A percentile compares a stretch with the other conserved stretches of the same genome.
These are phyloP conservation scores for Podospora bellae-mahoneyi DNA, from an alignment of 495 filamentous ascomycete genomes.

Conservation along the genomic window DNA sequence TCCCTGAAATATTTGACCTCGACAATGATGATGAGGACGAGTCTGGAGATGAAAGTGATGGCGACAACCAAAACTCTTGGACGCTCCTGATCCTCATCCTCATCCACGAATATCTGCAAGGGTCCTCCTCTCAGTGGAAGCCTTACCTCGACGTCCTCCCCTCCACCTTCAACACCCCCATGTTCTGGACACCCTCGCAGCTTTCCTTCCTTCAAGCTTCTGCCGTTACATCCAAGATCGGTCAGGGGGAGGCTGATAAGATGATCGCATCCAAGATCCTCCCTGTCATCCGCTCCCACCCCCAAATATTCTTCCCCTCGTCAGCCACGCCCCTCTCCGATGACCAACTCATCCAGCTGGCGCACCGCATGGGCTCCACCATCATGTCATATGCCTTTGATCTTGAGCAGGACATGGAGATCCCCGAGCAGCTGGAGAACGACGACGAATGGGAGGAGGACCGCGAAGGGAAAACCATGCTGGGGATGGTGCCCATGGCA, in stretches of 20 bases:
- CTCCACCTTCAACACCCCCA: conserved; percentile 74
- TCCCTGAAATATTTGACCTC: conserved; percentile 39
- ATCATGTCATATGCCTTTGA: conserved; percentile 98
- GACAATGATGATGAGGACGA: conserved; percentile 21
- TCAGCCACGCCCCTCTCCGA: conserved; percentile 41
- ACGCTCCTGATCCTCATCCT: conserved; percentile 68
- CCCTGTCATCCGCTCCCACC: conserved; percentile 49
- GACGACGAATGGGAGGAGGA: conserved; percentile 62
- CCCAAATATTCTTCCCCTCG: conserved; percentile 50
- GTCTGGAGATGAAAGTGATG: conserved; percentile 30
- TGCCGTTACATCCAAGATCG: conserved; percentile 73
- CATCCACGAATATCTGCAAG: conserved; percentile 69
- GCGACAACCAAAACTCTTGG: conserved; percentile 41
- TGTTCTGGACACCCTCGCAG: conserved; percentile 81
- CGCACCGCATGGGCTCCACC: conserved; percentile 75
- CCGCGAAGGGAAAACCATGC: conserved; percentile 58
- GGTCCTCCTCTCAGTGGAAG: conserved; percentile 64
- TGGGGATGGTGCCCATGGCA: conserved; percentile 90
- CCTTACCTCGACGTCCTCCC: conserved; percentile 83
- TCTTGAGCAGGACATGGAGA: conserved; percentile 53
- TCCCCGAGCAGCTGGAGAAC: conserved; percentile 50
- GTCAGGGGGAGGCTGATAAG: conserved; percentile 65
- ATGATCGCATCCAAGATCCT: conserved; percentile 62
- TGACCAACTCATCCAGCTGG: conserved; percentile 55
- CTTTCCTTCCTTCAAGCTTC: conserved; percentile 72